Percentiles rank a stretch among this genome's conserved stretches.
Conservation (phyloP, 2,329 filamentous ascomycete genomes). For the Polytolypa hystricis region DNA sequence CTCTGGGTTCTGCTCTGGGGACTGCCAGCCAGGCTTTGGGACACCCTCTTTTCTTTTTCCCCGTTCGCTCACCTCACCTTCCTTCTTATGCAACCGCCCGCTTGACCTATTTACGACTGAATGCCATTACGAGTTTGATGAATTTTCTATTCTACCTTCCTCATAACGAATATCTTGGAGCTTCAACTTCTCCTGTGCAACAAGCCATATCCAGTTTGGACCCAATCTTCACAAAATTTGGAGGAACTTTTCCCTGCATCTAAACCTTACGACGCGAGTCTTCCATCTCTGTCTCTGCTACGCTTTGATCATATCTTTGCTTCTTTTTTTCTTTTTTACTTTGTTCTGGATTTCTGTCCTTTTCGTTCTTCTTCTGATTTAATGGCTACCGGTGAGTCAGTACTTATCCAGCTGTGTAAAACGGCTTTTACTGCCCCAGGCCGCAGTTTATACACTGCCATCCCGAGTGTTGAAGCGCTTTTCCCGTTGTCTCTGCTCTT, state of each 20-base stretch:
- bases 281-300: background rate
- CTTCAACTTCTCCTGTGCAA: conserved; percentile 4
- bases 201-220: conserved; percentile 3
- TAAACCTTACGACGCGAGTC: background rate
- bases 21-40: no score
- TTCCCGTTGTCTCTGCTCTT: no score
- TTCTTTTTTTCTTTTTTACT: conserved; percentile 1
- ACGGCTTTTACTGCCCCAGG: no score
- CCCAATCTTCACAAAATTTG: no score
- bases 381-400: no score
- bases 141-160: conserved; percentile 7
- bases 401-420: no score
- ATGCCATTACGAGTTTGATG: conserved; percentile 26
- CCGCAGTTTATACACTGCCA: no score
- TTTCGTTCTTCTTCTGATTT: background rate
- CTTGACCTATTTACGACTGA: conserved; percentile 25
- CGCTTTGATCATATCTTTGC: background rate
- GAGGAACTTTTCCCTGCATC: no score
- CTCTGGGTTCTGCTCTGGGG: conserved; percentile 8
- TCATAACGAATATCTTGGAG: conserved; percentile 6
- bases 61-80: conserved; percentile 12
- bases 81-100: conserved; percentile 14
- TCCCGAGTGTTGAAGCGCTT: no score
- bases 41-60: conserved; percentile 7
- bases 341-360: background rate